Conservation (phyloP, 1,139 yeast genomes). For the Torulaspora pretoriensis region DNA sequence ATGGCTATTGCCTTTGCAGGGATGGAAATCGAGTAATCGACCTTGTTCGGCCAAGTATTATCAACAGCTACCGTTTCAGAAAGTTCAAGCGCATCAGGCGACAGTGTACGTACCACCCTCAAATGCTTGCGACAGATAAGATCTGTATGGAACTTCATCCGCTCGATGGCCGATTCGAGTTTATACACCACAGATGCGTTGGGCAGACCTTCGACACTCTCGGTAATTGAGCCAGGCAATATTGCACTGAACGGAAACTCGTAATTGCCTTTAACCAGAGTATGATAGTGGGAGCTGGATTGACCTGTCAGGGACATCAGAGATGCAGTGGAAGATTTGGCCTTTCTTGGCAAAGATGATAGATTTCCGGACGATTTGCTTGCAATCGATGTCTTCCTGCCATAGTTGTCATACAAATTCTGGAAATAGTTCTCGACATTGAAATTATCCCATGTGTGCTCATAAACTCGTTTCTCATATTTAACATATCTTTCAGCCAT, state of each 20-base stretch:
- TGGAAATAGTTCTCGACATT: slow-evolving; percentile 40
- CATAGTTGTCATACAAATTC: slow-evolving; percentile 33
- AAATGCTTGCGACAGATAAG: slow-evolving; percentile 67
- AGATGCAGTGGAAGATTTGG: slow-evolving; percentile 35
- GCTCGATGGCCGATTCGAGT: slow-evolving; percentile 74
- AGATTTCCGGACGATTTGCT: slow-evolving; percentile 25
- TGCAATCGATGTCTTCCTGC: slow-evolving; percentile 17
- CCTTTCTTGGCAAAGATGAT: slow-evolving; percentile 18
- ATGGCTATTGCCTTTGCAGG: slow-evolving; percentile 89
- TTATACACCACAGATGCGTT: slow-evolving; percentile 78
- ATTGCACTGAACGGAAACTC: slow-evolving; percentile 86
- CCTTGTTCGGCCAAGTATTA: slow-evolving; percentile 93
- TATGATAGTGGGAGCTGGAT: slow-evolving; percentile 33
- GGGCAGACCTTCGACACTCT: slow-evolving; percentile 86
- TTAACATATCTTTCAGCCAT: slow-evolving; percentile 48
- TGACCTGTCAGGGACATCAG: slow-evolving; percentile 33
- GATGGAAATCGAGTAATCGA: slow-evolving; percentile 81
- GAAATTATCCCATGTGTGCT: slow-evolving; percentile 69
- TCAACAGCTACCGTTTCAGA: slow-evolving; percentile 92
- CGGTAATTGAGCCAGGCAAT: slow-evolving; percentile 80
- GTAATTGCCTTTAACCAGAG: slow-evolving; percentile 70
- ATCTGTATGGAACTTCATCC: slow-evolving; percentile 70
- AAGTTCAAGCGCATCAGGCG: slow-evolving; percentile 82
- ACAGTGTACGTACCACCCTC: slow-evolving; percentile 81
- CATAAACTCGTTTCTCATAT: slow-evolving; percentile 64